phyloP scores from a whole-genome alignment of 352 stramenopile species.

The Phytophthora pluvialis region DNA sequence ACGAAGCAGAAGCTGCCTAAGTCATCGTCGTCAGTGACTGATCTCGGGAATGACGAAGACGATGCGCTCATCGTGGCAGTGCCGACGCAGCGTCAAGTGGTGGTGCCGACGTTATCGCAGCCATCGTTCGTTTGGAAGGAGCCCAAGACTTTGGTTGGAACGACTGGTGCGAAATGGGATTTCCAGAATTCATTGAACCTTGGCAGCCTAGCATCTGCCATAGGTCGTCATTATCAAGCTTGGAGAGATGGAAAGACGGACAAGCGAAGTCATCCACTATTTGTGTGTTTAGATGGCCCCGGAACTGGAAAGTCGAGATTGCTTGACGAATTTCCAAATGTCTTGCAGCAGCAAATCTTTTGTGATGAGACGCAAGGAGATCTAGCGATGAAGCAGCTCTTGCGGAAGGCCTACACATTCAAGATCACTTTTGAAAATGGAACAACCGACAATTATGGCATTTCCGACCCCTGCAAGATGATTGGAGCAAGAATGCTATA shows the following conservation, averaged over 20 bases:
- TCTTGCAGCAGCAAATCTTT: constrained; percentile 20
- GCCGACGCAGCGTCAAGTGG: background rate
- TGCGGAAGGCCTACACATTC: constrained; percentile 27
- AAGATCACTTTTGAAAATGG: constrained; percentile 30
- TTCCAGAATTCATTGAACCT: too few species aligned
- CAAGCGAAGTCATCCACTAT: constrained; percentile 28
- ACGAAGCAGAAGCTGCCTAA: constrained; percentile 1
- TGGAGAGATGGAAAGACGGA: too few species aligned
- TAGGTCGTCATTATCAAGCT: too few species aligned
- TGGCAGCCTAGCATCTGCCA: too few species aligned
- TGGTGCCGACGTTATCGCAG: too few species aligned
- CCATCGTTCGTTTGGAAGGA: too few species aligned
- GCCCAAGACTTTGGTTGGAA: too few species aligned
- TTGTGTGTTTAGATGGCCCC: constrained; percentile 19
- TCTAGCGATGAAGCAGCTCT: constrained; percentile 18
- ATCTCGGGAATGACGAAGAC: too few species aligned
- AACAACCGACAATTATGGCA: constrained; percentile 10
- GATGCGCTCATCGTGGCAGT: too few species aligned
- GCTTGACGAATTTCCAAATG: constrained; percentile 27
- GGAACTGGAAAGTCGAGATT: constrained; percentile 33
- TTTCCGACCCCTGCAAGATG: background rate
- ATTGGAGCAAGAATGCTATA: constrained; percentile 24
- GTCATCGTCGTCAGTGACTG: constrained; percentile 1
- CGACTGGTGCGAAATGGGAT: too few species aligned
- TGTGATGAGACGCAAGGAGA: constrained; percentile 8